Base-by-base conservation (phyloP, 345 rosid species). In the Cardamine occulta region DNA sequence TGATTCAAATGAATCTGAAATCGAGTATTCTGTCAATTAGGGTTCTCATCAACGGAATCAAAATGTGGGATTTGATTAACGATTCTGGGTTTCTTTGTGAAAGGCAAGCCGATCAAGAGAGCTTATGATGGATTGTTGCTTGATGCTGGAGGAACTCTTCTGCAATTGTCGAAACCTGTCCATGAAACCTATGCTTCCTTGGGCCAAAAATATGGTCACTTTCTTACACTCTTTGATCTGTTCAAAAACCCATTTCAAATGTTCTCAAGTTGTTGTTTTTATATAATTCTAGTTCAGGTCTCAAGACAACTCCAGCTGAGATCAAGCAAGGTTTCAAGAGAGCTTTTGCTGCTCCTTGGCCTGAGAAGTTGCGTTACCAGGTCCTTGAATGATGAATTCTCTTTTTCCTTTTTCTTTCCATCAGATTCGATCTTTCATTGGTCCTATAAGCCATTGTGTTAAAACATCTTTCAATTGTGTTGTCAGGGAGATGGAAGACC, bases 141-240 rank as follows among this genome's bases (percentile, higher is more conserved):
- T 84, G 97, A 93, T 71, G 97, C 97, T 15, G 97, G 96, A 39
- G 97, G 97, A 32, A 93, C 98, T 31, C 96, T 93, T 71, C 73
- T 93, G 84, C 98, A 89, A 57, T 70, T 93, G 76, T 39, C 89
- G 10, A 79, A 74, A 21, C 98, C 98, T 17, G 97, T 93, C 4
- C 89, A 86, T 63, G 88, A 93, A 70, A 87, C 87, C 32, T 91
- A 93, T 62, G 86, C 93, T 57, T 82, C 96, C 40, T 82, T 93
- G 60, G 98, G 94, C 28, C 80, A 71, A 32, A 91, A 88, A 86
- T 89, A 89, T 54, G 96, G 98, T 93, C 61, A 74, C 80, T 76
- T 84, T 63, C 53, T 66, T 32, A 28, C 39, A 15, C 23, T 60
- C 47, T 54, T 75, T 69, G 51, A 56, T 62, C 21, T n/a, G 4